Percentiles rank a stretch among this genome's conserved stretches.
Evolutionary conservation across 441 rosid genomes (phyloP).

Genomic region (Gossypium schwendimanii): DNA sequence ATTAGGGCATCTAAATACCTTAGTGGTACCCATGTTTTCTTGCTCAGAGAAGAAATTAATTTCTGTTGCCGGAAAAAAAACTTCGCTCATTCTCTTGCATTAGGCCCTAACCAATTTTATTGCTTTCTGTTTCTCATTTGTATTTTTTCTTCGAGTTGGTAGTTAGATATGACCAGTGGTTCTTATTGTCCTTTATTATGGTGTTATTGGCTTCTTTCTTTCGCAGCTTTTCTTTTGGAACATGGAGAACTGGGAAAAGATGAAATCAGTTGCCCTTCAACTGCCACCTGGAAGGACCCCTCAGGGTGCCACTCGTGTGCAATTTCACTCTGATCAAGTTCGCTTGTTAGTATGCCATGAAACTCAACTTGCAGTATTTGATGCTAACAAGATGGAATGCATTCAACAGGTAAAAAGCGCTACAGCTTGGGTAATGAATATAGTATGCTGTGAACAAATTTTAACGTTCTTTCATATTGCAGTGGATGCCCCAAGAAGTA

Average conservation of each 20-base stretch:
- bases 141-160: background rate
- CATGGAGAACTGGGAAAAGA: conserved; percentile 42
- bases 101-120: background rate
- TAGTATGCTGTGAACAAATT: background rate
- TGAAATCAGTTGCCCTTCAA: conserved; percentile 30
- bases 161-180: background rate
- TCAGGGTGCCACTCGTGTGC: conserved; percentile 34
- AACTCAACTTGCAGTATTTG: conserved; percentile 35
- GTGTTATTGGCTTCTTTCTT: background rate
- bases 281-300: conserved; percentile 33
- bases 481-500: conserved; percentile 68
- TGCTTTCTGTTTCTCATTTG: background rate
- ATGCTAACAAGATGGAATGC: conserved; percentile 37
- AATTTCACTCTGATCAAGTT: conserved; percentile 36
- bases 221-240: conserved; percentile 34
- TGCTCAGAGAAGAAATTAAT: background rate
- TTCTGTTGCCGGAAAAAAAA: background rate
- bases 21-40: background rate
- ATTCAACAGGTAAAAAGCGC: conserved; percentile 27
- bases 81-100: background rate
- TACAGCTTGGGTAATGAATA: background rate
- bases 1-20: background rate
- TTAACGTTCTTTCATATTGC: conserved; percentile 17
- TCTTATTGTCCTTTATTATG: background rate
- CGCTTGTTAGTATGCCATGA: conserved; percentile 37